phyloP scores from a whole-genome alignment of 208 protist genomes.

The Leishmania arabica region DNA sequence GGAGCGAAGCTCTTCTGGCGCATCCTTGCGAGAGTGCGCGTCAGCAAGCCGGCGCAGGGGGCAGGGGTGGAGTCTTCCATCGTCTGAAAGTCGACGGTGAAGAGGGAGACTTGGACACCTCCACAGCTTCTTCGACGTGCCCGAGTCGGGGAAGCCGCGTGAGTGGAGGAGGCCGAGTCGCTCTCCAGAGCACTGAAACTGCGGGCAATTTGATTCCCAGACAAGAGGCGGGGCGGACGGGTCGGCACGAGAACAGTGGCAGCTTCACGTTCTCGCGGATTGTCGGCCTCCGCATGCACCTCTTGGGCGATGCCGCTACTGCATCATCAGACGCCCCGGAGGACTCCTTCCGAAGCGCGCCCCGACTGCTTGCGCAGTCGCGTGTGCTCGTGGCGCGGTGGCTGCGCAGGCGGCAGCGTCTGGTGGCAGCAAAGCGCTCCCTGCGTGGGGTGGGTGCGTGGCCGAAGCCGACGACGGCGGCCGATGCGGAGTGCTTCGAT shows the following conservation, averaged over 20 bases:
- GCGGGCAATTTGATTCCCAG: too few relatives aligned
- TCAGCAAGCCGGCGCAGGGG: neutral
- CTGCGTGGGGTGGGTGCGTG: neutral
- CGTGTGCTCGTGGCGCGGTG: slow-evolving; percentile 21
- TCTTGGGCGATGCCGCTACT: neutral
- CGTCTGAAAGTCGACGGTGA: neutral
- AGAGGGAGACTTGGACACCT: neutral
- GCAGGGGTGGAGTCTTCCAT: neutral
- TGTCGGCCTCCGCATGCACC: neutral
- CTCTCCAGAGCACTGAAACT: neutral
- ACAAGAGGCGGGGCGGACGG: neutral
- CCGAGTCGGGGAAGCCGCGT: neutral
- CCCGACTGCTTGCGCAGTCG: slow-evolving; percentile 16
- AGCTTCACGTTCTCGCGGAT: slow-evolving; percentile 22
- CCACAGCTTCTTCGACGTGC: neutral
- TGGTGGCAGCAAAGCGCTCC: slow-evolving; percentile 13
- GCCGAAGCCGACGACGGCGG: neutral
- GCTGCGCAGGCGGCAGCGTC: slow-evolving; percentile 17
- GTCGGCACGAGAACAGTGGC: neutral
- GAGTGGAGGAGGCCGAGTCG: neutral
- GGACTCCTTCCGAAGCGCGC: slow-evolving; percentile 18
- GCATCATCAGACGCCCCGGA: neutral
- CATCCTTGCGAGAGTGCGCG: neutral
- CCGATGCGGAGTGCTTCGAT: neutral
- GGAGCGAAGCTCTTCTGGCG: neutral